Conservation (phyloP, 345 rosid genomes). For the Populus ilicifolia region DNA sequence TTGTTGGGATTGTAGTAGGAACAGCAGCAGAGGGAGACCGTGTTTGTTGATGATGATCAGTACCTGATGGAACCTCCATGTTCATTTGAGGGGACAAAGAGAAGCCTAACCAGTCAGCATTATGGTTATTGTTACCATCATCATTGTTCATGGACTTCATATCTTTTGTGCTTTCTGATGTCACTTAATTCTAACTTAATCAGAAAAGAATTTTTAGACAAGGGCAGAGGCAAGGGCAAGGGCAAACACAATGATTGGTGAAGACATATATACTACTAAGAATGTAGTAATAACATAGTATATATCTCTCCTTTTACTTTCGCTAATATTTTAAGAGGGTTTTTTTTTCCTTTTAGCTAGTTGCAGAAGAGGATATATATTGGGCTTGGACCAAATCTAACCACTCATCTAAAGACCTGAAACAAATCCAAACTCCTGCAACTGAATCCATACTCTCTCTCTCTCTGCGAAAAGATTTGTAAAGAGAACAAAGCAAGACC, state of each 20-base stretch:
- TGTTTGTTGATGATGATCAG: constrained; percentile 15
- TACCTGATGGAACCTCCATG: constrained; percentile 45
- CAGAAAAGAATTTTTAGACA: constrained; percentile 19
- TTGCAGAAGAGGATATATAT: constrained; percentile 22
- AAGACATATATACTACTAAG: constrained; percentile 32
- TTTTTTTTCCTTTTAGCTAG: constrained; percentile 19
- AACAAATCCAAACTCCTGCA: constrained; percentile 35
- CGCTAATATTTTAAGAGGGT: not conserved
- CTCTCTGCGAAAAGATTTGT: constrained; percentile 29
- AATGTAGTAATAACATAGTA: constrained; percentile 5
- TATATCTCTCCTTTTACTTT: constrained; percentile 3
- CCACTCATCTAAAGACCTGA: constrained; percentile 20
- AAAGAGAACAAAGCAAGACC: constrained; percentile 49
- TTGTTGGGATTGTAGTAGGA: constrained; percentile 34
- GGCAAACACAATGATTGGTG: constrained; percentile 64
- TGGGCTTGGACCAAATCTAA: constrained; percentile 33
- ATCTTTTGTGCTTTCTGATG: not conserved
- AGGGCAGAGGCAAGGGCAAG: constrained; percentile 4
- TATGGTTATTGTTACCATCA: constrained; percentile 37
- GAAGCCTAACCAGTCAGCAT: constrained; percentile 63
- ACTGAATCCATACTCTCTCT: constrained; percentile 33
- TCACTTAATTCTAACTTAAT: constrained; percentile 4
- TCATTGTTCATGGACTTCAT: constrained; percentile 65
- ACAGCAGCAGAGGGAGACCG: constrained; percentile 27
- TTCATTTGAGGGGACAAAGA: constrained; percentile 74